A percentile compares a stretch with the other conserved stretches of the same genome.
phyloP scores from a whole-genome alignment of 441 rosid species.

The Erodium moschatum region DNA sequence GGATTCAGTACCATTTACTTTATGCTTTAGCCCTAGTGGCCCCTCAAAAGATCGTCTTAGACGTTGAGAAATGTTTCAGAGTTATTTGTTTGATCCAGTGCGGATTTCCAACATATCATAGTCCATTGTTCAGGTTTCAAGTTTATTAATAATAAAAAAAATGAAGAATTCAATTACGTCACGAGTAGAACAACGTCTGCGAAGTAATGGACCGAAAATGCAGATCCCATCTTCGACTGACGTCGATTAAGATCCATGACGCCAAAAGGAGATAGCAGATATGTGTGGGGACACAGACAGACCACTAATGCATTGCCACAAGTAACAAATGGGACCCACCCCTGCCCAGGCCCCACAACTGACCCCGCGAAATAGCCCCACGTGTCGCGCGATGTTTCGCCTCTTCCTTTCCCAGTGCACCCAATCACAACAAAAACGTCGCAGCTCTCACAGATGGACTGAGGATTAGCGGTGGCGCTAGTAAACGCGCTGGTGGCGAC shows the following conservation, averaged over 20 bases:
- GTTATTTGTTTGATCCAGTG: too few species aligned
- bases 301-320: neutral
- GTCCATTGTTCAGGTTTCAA: too few species aligned
- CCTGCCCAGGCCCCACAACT: neutral
- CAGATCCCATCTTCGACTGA: neutral
- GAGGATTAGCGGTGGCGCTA: neutral
- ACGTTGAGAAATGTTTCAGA: too few species aligned
- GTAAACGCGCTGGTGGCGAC: constrained; percentile 17
- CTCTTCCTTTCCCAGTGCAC: neutral
- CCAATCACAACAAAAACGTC: neutral
- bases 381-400: neutral
- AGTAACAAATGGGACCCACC: neutral
- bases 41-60: too few species aligned
- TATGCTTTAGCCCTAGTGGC: too few species aligned
- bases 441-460: neutral
- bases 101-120: too few species aligned
- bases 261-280: neutral
- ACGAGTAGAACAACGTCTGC: neutral
- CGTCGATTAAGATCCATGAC: neutral
- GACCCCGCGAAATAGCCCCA: neutral
- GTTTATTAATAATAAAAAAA: too few species aligned
- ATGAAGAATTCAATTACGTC: neutral
- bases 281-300: neutral
- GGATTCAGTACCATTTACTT: too few species aligned
- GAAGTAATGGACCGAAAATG: neutral